Percentiles rank a stretch among this genome's conserved stretches.
phyloP scores from a whole-genome alignment of 139 green algal genomes.

The Chlorella sp. region DNA sequence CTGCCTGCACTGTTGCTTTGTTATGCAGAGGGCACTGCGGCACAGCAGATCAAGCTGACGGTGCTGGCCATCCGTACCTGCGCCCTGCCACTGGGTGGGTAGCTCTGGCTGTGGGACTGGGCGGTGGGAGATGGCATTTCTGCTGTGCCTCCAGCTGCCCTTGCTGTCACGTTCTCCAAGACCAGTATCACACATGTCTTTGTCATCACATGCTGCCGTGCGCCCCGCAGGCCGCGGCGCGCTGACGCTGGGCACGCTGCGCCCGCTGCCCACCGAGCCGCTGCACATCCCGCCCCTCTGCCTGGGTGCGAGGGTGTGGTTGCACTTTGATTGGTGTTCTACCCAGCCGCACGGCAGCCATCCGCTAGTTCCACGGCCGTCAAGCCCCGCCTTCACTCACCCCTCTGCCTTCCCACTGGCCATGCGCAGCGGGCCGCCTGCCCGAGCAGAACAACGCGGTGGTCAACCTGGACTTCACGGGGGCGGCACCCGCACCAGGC shows the following conservation, averaged over 20 bases:
- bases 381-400: not conserved
- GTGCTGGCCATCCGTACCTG: slow-evolving; percentile 80
- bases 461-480: slow-evolving; percentile 81
- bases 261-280: slow-evolving; percentile 80
- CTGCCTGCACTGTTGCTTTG: no score
- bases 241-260: slow-evolving; percentile 49
- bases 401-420: not conserved
- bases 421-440: slow-evolving; percentile 62
- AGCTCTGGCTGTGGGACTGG: no score
- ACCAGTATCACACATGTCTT: not conserved
- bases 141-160: no score
- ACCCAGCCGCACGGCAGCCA: not conserved
- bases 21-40: slow-evolving; percentile 29
- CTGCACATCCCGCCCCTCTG: slow-evolving; percentile 79
- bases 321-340: not conserved
- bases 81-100: slow-evolving; percentile 75
- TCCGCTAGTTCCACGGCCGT: not conserved
- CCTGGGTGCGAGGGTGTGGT: slow-evolving; percentile 45
- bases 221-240: slow-evolving; percentile 40
- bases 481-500: slow-evolving; percentile 56
- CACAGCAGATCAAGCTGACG: slow-evolving; percentile 73
- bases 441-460: slow-evolving; percentile 70
- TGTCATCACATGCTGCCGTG: no score
- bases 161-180: no score
- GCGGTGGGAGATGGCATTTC: no score